Conservation (phyloP, 129 eudicot species). For the Helianthus tuberosus region DNA sequence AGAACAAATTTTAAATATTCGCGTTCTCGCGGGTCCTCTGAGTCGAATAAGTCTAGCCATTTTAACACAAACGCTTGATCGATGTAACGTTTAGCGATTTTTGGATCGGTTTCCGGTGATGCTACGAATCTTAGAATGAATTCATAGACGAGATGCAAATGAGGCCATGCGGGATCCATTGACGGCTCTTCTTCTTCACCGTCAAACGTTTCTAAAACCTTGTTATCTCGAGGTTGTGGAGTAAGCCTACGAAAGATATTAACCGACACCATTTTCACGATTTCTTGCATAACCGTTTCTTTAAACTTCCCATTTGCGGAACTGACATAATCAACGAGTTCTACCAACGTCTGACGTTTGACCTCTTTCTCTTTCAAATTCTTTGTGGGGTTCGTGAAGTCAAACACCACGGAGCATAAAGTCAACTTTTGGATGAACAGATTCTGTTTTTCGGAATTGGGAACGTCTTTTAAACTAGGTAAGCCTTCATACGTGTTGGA, state of each 20-base stretch:
- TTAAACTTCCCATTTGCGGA: slow-evolving; percentile 59
- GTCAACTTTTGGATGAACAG: slow-evolving; percentile 57
- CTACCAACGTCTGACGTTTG: slow-evolving; percentile 59
- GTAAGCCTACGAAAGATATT: slow-evolving; percentile 53
- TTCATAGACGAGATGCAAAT: slow-evolving; percentile 62
- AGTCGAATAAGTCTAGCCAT: slow-evolving; percentile 68
- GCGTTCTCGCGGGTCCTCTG: slow-evolving; percentile 76
- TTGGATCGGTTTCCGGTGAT: slow-evolving; percentile 76
- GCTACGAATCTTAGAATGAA: slow-evolving; percentile 68
- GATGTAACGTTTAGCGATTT: slow-evolving; percentile 63
- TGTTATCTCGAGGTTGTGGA: slow-evolving; percentile 67
- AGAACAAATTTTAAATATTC: slow-evolving; percentile 66
- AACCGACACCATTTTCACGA: slow-evolving; percentile 60
- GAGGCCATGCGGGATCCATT: slow-evolving; percentile 81
- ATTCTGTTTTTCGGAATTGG: slow-evolving; percentile 55
- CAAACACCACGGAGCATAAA: slow-evolving; percentile 59
- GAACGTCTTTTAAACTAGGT: slow-evolving; percentile 57
- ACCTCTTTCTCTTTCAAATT: slow-evolving; percentile 65
- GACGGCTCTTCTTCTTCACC: slow-evolving; percentile 73
- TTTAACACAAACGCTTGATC: slow-evolving; percentile 58
- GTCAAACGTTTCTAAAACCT: slow-evolving; percentile 57
- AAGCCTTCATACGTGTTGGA: slow-evolving; percentile 43
- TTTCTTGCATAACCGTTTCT: slow-evolving; percentile 64
- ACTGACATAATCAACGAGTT: slow-evolving; percentile 60
- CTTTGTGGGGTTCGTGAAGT: slow-evolving; percentile 62